Conservation (phyloP, 805 yeast genomes). For the Gaillardinia entomophila region DNA sequence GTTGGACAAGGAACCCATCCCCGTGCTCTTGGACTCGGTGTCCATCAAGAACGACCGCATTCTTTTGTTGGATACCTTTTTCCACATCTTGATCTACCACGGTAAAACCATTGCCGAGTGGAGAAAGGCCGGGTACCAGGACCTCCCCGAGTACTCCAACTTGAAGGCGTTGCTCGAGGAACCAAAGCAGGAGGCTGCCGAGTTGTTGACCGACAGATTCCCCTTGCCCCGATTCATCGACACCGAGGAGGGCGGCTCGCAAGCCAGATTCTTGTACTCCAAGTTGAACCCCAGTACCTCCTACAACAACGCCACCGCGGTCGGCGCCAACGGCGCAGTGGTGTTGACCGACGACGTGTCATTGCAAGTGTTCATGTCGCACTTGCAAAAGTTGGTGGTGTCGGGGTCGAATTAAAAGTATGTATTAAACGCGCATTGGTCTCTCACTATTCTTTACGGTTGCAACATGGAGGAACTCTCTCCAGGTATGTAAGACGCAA, state of each 20-base stretch:
- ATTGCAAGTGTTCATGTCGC: slow-evolving; percentile 91
- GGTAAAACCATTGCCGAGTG: slow-evolving; percentile 94
- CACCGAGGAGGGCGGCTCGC: slow-evolving; percentile 97
- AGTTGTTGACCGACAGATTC: slow-evolving; percentile 84
- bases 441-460: background rate
- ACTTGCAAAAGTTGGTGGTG: slow-evolving; percentile 87
- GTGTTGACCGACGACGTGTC: slow-evolving; percentile 96
- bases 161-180: slow-evolving; percentile 82
- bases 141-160: slow-evolving; percentile 82
- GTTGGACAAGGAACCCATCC: slow-evolving; percentile 75
- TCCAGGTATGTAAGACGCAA: no score
- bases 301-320: slow-evolving; percentile 48
- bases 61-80: slow-evolving; percentile 87
- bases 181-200: slow-evolving; percentile 90
- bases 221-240: slow-evolving; percentile 97
- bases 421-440: background rate
- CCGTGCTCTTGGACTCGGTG: slow-evolving; percentile 89
- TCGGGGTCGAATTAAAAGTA: slow-evolving; percentile 25
- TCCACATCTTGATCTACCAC: slow-evolving; percentile 92
- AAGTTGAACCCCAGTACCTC: slow-evolving; percentile 92
- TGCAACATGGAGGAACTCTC: no score
- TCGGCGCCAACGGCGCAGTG: slow-evolving; percentile 49
- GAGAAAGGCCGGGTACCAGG: slow-evolving; percentile 94
- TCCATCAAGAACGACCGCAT: slow-evolving; percentile 87
- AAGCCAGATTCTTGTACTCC: slow-evolving; percentile 92